Base-by-base conservation (phyloP, 495 filamentous ascomycete genomes). In the Coniosporium apollinis region DNA sequence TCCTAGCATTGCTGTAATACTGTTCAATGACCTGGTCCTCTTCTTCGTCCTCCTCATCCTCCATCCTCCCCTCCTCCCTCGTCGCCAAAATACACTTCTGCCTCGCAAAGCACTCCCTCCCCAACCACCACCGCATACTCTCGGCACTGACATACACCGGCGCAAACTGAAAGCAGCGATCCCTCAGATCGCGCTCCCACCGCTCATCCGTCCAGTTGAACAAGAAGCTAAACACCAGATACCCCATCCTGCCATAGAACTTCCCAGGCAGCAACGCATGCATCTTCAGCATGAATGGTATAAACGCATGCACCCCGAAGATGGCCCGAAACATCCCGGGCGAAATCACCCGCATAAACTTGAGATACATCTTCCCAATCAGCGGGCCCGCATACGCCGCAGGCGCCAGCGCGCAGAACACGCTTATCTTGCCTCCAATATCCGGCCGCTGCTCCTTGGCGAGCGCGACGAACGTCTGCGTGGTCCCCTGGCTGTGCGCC, bases 121-220 rank as follows among this genome's bases (percentile, higher is more conserved):
- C 89, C 1, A 96, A 65, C 87, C 87, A 96, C 89, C 87, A 96
- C 0, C 82, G 68, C 79, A 96, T 93, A 16, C 72, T 77, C 60
- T 96, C 87, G 4, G 82, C 72, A 39, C 74, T 81, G 18, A 94
- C 82, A 48, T 87, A 94, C 2, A 91, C 81, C 3, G 87, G 87
- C 2, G 81, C 73, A 42, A 92, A 94, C 47, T 84, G 79, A 55
- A 96, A 94, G 70, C 87, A 77, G 9, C 87, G 73, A 45, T 81
- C 63, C 26, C 81, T 67, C 11, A 94, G 57, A 8, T 61, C 84
- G 11, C 73, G 69, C 42, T 96, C 87, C 87, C 87, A 96, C 6
- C 83, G 67, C 3, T 45, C 56, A 46, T 96, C 87, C 5, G 72
- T 76, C 87, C 87, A 96, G 52, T 76, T 67, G 57, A 96, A 94